Conservation (phyloP, 768 basidiomycete species). For the Tulasnella sp. region DNA sequence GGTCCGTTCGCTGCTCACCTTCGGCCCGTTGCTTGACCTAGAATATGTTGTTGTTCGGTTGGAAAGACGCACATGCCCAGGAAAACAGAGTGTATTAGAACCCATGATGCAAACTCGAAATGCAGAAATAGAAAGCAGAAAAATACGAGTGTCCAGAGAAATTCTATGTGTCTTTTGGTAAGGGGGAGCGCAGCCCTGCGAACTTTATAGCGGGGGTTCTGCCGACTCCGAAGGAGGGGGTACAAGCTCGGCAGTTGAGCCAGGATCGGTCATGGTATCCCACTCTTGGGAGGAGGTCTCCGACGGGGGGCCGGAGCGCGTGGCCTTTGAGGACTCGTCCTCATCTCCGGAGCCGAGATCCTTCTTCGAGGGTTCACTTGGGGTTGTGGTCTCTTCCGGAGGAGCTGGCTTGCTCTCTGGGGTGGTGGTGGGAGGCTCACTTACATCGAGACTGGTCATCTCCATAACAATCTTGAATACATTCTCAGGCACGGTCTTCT, state of each 20-base stretch:
- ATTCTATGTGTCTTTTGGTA: neutral
- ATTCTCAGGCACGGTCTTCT: conserved; percentile 76
- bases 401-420: conserved; percentile 19
- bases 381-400: neutral
- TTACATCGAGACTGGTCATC: conserved; percentile 82
- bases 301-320: conserved; percentile 56
- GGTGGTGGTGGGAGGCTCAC: conserved; percentile 36
- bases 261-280: conserved; percentile 75
- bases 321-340: conserved; percentile 42
- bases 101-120: conserved; percentile 11
- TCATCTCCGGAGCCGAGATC: conserved; percentile 37
- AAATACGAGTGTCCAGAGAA: conserved; percentile 19
- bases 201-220: neutral
- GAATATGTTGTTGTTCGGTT: neutral
- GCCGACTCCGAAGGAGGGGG: neutral
- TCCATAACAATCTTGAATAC: conserved; percentile 81
- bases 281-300: conserved; percentile 86
- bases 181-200: conserved; percentile 26
- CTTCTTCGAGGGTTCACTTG: neutral
- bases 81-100: conserved; percentile 23
- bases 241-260: conserved; percentile 12
- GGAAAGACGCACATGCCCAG: neutral
- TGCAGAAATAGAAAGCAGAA: neutral
- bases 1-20: conserved; percentile 49
- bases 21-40: conserved; percentile 61